Evolutionary conservation across 768 basidiomycete genomes (phyloP).

Genomic region (Xerocomus brunneocitrinus): DNA sequence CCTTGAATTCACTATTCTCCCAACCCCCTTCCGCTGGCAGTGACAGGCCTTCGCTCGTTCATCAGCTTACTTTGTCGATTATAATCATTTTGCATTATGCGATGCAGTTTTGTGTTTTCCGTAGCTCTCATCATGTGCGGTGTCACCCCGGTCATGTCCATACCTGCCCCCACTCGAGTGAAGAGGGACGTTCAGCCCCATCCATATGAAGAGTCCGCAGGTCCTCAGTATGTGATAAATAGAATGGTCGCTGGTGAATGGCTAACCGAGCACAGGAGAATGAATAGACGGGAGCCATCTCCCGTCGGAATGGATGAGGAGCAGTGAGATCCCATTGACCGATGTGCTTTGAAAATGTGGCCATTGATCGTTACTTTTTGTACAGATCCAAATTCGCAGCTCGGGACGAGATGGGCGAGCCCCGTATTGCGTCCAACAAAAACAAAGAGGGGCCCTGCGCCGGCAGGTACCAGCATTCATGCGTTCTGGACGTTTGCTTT

Average conservation of each 20-base stretch:
- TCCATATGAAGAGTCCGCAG: background rate
- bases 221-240: background rate
- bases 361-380: background rate
- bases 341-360: background rate
- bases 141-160: background rate
- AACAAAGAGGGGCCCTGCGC: no score
- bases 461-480: no score
- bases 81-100: background rate
- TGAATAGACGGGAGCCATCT: background rate
- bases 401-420: background rate
- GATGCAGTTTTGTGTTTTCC: background rate
- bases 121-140: background rate
- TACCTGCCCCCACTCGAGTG: background rate
- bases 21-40: background rate
- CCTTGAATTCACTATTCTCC: background rate
- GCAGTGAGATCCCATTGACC: no score
- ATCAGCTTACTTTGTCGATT: background rate
- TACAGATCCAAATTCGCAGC: background rate
- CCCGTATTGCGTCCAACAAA: no score
- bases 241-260: background rate
- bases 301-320: no score
- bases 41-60: background rate
- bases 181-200: background rate
- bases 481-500: background rate
- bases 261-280: background rate